Base-by-base conservation (phyloP, 2,329 filamentous ascomycete genomes). In the Aspergillus novofumigatus region DNA sequence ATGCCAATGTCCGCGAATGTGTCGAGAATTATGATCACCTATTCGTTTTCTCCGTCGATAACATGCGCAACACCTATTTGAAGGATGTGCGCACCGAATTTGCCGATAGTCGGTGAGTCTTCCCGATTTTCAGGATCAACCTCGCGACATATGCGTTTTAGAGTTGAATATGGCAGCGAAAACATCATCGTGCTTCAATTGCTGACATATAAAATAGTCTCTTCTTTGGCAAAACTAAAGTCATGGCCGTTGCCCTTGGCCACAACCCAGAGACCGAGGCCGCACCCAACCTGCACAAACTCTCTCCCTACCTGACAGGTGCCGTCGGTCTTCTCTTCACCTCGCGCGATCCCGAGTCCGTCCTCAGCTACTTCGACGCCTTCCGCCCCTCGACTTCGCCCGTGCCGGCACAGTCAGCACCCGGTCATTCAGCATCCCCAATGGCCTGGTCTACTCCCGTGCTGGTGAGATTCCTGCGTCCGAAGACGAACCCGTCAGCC, bases 191-290 rank as follows among this genome's bases (percentile, higher is more conserved):
- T 41, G 51, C 54, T 53, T 54, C 28, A 41, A 55, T 38, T n/a
- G 21, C 50, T 55, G 29, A 57, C 20, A 20, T 26, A 20, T 3
- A 11, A n/a, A 8, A 3, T 68, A 94, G 92, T 67, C 81, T 99
- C 74, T 97, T 97, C 86, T 97, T 97, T 78, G 94, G 93, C 79
- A 99, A 97, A 81, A 97, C 93, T 59, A 97, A 97, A 80, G 92
- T 99, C 75, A 97, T 97, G 92, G 87, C 90, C 68, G 93, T 94
- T 78, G 92, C 94, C 56, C 88, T 99, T 26, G 94, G 94, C 71
- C 84, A 84, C 63, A 87, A 82, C 54, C 82, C 86, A 65, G 88
- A 90, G 70, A 89, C 91, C 69, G 91, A 92, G 77, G 84, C 90
- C 76, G 89, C 91, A 65, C 85, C 90, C 48, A 90, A 91, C 72